phyloP scores from a whole-genome alignment of 2,329 filamentous ascomycete genomes.

The Neoarthrinium moseri region DNA sequence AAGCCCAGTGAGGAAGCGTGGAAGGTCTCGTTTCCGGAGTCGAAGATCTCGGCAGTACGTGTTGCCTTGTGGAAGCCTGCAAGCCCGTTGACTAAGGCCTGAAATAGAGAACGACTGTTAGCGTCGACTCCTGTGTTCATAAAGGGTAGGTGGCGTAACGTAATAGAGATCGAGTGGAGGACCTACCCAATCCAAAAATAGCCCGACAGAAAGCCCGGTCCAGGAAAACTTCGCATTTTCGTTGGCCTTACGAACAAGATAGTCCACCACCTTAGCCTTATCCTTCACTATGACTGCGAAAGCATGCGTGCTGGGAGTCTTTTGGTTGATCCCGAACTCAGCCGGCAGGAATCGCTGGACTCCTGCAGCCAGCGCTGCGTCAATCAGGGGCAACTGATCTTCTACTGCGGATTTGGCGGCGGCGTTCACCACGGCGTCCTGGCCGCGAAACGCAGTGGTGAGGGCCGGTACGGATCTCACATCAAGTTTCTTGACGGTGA shows the following conservation, averaged over 20 bases:
- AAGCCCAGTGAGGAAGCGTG: slow-evolving; percentile 40
- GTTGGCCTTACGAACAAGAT: slow-evolving; percentile 42
- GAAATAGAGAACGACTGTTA: background rate
- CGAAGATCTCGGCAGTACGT: slow-evolving; percentile 44
- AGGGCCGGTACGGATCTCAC: slow-evolving; percentile 45
- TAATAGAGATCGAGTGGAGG: slow-evolving; percentile 2
- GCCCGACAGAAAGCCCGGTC: slow-evolving; percentile 47
- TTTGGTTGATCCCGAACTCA: slow-evolving; percentile 47
- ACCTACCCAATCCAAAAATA: slow-evolving; percentile 50
- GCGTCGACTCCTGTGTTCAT: background rate
- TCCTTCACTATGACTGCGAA: background rate
- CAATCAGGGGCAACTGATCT: slow-evolving; percentile 48
- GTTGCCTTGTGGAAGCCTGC: slow-evolving; percentile 41
- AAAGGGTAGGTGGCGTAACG: background rate
- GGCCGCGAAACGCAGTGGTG: slow-evolving; percentile 47
- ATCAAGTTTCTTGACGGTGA: slow-evolving; percentile 44
- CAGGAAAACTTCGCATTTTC: slow-evolving; percentile 42
- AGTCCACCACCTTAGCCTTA: slow-evolving; percentile 28
- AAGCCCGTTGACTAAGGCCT: slow-evolving; percentile 42
- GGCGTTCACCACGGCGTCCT: slow-evolving; percentile 54
- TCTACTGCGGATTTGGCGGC: slow-evolving; percentile 39
- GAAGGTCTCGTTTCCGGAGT: slow-evolving; percentile 41
- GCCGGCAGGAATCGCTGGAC: slow-evolving; percentile 62
- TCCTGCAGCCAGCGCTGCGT: slow-evolving; percentile 57
- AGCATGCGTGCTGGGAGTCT: background rate